Percentiles rank a stretch among this genome's conserved stretches.
phyloP scores from a whole-genome alignment of 352 stramenopile genomes.

The Phytophthora macrochlamydospora region DNA sequence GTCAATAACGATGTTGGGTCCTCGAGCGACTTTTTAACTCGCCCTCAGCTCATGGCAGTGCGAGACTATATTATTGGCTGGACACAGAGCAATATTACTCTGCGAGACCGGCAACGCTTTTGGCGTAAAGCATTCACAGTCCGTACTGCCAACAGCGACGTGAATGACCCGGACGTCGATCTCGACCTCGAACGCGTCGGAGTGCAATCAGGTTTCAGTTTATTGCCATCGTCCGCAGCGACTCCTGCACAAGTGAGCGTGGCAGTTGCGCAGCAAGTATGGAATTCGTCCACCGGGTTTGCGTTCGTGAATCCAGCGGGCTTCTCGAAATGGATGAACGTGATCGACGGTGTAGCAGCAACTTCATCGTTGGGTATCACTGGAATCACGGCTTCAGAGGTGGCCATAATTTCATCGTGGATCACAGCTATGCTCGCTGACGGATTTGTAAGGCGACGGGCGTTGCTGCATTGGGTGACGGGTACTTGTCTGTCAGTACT shows the following conservation, averaged over 20 bases:
- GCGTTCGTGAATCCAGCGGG: conserved; percentile 54
- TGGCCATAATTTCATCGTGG: conserved; percentile 49
- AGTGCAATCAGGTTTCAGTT: conserved; percentile 60
- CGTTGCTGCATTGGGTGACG: conserved; percentile 62
- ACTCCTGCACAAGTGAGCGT: conserved; percentile 38
- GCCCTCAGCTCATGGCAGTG: conserved; percentile 56
- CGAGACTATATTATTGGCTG: conserved; percentile 66
- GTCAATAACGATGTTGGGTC: conserved; percentile 72
- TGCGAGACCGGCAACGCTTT: conserved; percentile 66
- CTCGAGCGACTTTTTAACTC: conserved; percentile 56
- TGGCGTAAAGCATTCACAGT: conserved; percentile 55
- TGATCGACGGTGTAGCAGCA: conserved; percentile 23
- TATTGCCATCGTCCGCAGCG: conserved; percentile 27
- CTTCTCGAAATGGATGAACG: conserved; percentile 54
- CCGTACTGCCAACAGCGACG: conserved; percentile 47
- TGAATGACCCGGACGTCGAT: conserved; percentile 61
- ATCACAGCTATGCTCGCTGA: conserved; percentile 44
- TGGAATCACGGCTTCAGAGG: conserved; percentile 29
- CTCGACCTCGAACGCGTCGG: conserved; percentile 54
- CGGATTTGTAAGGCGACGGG: conserved; percentile 52
- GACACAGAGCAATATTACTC: conserved; percentile 42
- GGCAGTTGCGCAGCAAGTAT: conserved; percentile 42
- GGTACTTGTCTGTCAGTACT: conserved; percentile 65
- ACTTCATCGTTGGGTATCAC: conserved; percentile 16
- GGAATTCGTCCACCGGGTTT: conserved; percentile 42